phyloP scores from a whole-genome alignment of 164 flowering plant species.

The Annona squamosa region DNA sequence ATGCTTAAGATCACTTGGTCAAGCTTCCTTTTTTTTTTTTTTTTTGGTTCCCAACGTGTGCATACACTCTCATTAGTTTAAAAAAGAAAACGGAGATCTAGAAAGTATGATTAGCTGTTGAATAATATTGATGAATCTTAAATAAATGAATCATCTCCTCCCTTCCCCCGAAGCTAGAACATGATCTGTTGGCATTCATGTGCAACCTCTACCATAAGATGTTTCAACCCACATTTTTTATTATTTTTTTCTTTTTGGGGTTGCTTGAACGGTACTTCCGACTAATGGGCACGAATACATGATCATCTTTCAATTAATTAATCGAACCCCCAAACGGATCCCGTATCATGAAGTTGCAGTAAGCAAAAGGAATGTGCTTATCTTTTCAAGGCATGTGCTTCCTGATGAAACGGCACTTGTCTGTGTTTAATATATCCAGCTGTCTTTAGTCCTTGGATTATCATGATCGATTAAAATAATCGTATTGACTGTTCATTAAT shows the following conservation, averaged over 20 bases:
- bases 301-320: background rate
- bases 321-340: too few relatives aligned
- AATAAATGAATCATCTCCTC: background rate
- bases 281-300: too few relatives aligned
- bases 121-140: too few relatives aligned
- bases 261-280: background rate
- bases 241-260: background rate
- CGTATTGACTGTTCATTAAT: background rate
- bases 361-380: background rate
- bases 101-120: background rate
- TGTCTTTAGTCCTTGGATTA: background rate
- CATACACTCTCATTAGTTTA: background rate
- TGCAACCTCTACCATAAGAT: background rate
- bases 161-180: background rate
- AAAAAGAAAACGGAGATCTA: background rate
- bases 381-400: background rate
- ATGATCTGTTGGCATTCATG: background rate
- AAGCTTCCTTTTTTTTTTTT: too few relatives aligned
- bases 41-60: background rate
- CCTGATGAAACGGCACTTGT: background rate
- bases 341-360: background rate
- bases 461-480: background rate
- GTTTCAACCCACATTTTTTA: too few relatives aligned
- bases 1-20: too few relatives aligned
- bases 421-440: background rate